A percentile compares a stretch with the other conserved stretches of the same genome.
phyloP scores from a whole-genome alignment of 352 stramenopile species.

The Phytophthora quininea region DNA sequence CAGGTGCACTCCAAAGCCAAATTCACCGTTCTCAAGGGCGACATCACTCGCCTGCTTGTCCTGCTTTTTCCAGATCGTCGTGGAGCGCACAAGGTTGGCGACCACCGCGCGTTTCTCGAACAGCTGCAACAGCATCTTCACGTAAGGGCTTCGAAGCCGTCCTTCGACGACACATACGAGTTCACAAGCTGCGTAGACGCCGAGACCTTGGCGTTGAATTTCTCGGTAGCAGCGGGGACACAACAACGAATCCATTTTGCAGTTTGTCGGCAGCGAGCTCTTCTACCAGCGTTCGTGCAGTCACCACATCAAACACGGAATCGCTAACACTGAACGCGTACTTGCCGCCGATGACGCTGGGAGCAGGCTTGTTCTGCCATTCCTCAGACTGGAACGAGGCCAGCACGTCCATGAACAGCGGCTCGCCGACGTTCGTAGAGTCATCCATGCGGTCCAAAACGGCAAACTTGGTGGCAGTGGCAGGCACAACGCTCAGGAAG shows the following conservation, averaged over 20 bases:
- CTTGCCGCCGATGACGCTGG: slow-evolving; percentile 82
- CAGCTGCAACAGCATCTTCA: slow-evolving; percentile 82
- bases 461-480: slow-evolving; percentile 78
- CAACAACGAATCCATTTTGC: slow-evolving; percentile 76
- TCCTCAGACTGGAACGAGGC: slow-evolving; percentile 87
- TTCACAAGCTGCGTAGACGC: slow-evolving; percentile 54
- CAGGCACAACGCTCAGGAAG: slow-evolving; percentile 84
- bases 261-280: slow-evolving; percentile 66
- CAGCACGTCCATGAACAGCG: slow-evolving; percentile 93
- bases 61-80: slow-evolving; percentile 73
- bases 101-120: slow-evolving; percentile 77
- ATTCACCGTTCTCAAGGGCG: slow-evolving; percentile 67
- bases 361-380: slow-evolving; percentile 58
- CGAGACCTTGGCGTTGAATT: slow-evolving; percentile 33
- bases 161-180: slow-evolving; percentile 59
- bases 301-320: slow-evolving; percentile 87
- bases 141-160: slow-evolving; percentile 74
- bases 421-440: slow-evolving; percentile 84
- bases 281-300: slow-evolving; percentile 75
- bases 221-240: slow-evolving; percentile 32
- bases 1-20: slow-evolving; percentile 77
- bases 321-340: slow-evolving; percentile 72
- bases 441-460: slow-evolving; percentile 93
- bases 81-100: slow-evolving; percentile 71
- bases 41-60: slow-evolving; percentile 37